Evolutionary conservation across 2,329 filamentous ascomycete genomes (phyloP).

Genomic region (Endoconidiophora laricicola): DNA sequence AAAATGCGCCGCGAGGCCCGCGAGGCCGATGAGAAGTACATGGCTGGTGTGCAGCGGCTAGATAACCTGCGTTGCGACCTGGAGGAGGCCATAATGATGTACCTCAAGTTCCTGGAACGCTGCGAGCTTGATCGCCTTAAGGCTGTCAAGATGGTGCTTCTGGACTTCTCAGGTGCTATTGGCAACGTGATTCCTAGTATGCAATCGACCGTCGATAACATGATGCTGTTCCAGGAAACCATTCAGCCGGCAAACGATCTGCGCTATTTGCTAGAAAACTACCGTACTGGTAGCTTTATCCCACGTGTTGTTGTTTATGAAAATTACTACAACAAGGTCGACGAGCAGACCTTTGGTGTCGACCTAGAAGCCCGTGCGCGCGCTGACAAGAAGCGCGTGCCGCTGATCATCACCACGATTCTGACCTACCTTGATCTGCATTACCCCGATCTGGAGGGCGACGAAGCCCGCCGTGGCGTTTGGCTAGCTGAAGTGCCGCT

Average conservation of each 20-base stretch:
- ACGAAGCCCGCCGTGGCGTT: slow-evolving; percentile 78
- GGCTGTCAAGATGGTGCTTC: slow-evolving; percentile 92
- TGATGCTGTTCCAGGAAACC: slow-evolving; percentile 98
- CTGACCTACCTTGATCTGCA: slow-evolving; percentile 91
- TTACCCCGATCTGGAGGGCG: slow-evolving; percentile 92
- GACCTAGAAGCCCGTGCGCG: slow-evolving; percentile 90
- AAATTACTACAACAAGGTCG: slow-evolving; percentile 97
- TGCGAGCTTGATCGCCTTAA: slow-evolving; percentile 92
- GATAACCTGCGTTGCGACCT: slow-evolving; percentile 83
- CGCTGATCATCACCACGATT: slow-evolving; percentile 78
- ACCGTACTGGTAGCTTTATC: slow-evolving; percentile 82
- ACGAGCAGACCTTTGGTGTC: slow-evolving; percentile 94
- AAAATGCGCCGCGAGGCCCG: slow-evolving; percentile 73
- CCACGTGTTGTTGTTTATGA: slow-evolving; percentile 88
- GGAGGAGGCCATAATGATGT: slow-evolving; percentile 87
- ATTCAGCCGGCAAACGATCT: slow-evolving; percentile 86
- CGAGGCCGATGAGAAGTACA: slow-evolving; percentile 89
- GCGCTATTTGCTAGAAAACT: slow-evolving; percentile 89
- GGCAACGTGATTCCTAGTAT: slow-evolving; percentile 95
- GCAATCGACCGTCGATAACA: slow-evolving; percentile 90
- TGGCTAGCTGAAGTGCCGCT: slow-evolving; percentile 91
- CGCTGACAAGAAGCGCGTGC: slow-evolving; percentile 89
- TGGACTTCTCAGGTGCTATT: slow-evolving; percentile 93
- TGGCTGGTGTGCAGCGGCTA: slow-evolving; percentile 66
- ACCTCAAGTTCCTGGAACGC: slow-evolving; percentile 89